Percentiles rank a stretch among this genome's conserved stretches.
These are phyloP conservation scores for Termitomyces sp. DNA, from an alignment of 768 basidiomycete species.

Conservation along the genomic window DNA sequence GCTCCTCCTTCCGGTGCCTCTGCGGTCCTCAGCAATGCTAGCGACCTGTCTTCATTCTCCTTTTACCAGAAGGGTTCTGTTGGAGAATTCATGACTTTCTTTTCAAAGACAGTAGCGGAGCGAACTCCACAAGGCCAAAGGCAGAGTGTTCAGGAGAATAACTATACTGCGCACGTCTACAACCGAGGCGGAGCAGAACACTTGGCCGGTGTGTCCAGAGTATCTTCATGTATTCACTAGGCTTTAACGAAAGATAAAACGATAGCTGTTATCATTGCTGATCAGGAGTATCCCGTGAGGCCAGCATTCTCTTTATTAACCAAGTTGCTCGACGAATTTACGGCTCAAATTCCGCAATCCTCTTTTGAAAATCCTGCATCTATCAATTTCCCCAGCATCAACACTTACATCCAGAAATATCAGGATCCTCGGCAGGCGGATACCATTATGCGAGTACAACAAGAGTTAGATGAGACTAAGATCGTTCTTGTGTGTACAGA, in stretches of 20 bases:
- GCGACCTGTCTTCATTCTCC: slow-evolving; percentile 85
- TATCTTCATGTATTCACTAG: neutral
- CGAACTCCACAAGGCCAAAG: slow-evolving; percentile 83
- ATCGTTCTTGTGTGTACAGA: slow-evolving; percentile 75
- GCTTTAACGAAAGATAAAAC: slow-evolving; percentile 4
- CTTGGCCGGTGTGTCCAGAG: slow-evolving; percentile 59
- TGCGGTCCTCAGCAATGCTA: slow-evolving; percentile 59
- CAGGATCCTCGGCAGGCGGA: slow-evolving; percentile 97
- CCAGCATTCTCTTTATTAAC: slow-evolving; percentile 94
- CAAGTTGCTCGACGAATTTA: slow-evolving; percentile 91
- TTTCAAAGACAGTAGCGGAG: slow-evolving; percentile 88
- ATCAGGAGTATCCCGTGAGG: slow-evolving; percentile 94
- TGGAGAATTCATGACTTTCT: slow-evolving; percentile 90
- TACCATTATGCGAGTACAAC: slow-evolving; percentile 96
- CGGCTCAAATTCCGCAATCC: slow-evolving; percentile 68
- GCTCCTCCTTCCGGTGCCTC: slow-evolving; percentile 59
- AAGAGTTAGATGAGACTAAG: slow-evolving; percentile 98
- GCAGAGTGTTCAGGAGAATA: slow-evolving; percentile 92
- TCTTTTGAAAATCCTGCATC: slow-evolving; percentile 58
- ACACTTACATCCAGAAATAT: slow-evolving; percentile 81
- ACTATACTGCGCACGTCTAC: slow-evolving; percentile 90
- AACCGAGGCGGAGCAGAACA: slow-evolving; percentile 83
- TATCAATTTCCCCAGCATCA: slow-evolving; percentile 74
- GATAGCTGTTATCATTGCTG: slow-evolving; percentile 85
- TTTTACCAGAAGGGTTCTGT: slow-evolving; percentile 91